Percentiles rank a stretch among this genome's conserved stretches.
Conservation (phyloP, 345 rosid species). For the Gossypium ekmanianum region DNA sequence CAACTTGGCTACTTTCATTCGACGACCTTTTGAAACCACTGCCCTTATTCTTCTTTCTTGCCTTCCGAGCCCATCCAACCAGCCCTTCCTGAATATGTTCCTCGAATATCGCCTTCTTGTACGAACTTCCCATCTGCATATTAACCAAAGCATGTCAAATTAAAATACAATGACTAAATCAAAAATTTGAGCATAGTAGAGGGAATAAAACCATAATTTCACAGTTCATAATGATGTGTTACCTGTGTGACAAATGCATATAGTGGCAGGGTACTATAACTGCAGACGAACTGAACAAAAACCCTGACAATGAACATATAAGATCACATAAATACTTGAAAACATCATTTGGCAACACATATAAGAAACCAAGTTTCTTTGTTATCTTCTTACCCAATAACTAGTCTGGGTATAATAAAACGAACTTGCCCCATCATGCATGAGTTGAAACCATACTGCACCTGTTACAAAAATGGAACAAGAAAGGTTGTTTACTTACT, state of each 20-base stretch:
- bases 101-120: slow-evolving; percentile 66
- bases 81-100: slow-evolving; percentile 61
- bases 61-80: slow-evolving; percentile 66
- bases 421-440: slow-evolving; percentile 69
- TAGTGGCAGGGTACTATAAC: slow-evolving; percentile 83
- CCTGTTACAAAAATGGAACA: slow-evolving; percentile 33
- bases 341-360: neutral
- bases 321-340: neutral
- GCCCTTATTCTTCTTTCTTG: slow-evolving; percentile 35
- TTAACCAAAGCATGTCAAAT: neutral
- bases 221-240: neutral
- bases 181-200: neutral
- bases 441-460: slow-evolving; percentile 61
- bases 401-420: slow-evolving; percentile 57
- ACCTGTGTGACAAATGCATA: slow-evolving; percentile 93
- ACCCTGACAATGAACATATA: slow-evolving; percentile 36
- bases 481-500: neutral
- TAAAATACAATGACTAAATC: neutral
- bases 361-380: neutral
- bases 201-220: too few relatives aligned
- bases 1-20: slow-evolving; percentile 27
- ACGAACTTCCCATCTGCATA: slow-evolving; percentile 73
- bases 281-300: slow-evolving; percentile 67
- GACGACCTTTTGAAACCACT: slow-evolving; percentile 37
- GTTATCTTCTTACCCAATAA: slow-evolving; percentile 53